A percentile compares a stretch with the other conserved stretches of the same genome.
phyloP scores from a whole-genome alignment of 2,329 filamentous ascomycete genomes.

The Neofusicoccum sp. region DNA sequence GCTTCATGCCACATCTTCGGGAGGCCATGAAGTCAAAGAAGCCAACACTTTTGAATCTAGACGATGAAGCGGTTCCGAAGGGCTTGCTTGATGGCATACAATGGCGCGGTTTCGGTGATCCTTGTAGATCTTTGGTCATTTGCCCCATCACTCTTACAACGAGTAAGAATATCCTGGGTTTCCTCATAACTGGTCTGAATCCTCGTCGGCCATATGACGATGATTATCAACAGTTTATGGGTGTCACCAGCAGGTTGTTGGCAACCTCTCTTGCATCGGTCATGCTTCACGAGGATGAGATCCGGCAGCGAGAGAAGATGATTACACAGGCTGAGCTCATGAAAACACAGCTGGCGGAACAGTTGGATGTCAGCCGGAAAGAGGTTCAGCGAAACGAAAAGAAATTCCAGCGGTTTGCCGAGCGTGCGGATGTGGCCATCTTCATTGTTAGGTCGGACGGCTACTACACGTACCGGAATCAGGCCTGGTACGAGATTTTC shows the following conservation, averaged over 20 bases:
- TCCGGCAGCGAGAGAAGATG: slow-evolving; percentile 34
- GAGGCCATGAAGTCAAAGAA: slow-evolving; percentile 31
- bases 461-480: slow-evolving; percentile 40
- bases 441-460: slow-evolving; percentile 38
- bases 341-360: slow-evolving; percentile 28
- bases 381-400: slow-evolving; percentile 34
- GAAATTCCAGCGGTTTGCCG: slow-evolving; percentile 41
- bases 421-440: slow-evolving; percentile 41
- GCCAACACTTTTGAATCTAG: slow-evolving; percentile 29
- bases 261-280: slow-evolving; percentile 41
- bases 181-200: slow-evolving; percentile 41
- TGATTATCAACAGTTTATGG: slow-evolving; percentile 39
- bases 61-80: slow-evolving; percentile 29
- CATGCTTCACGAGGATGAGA: slow-evolving; percentile 39
- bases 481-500: slow-evolving; percentile 40
- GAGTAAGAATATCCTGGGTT: slow-evolving; percentile 36
- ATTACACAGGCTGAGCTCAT: slow-evolving; percentile 35
- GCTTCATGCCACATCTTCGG: slow-evolving; percentile 30
- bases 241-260: slow-evolving; percentile 37
- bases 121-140: slow-evolving; percentile 33
- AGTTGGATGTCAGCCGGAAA: slow-evolving; percentile 30
- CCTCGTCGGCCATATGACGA: slow-evolving; percentile 39
- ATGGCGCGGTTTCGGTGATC: slow-evolving; percentile 37
- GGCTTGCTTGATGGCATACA: slow-evolving; percentile 28
- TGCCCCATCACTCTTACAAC: slow-evolving; percentile 38